phyloP scores from a whole-genome alignment of 2,329 filamentous ascomycete genomes.

The Hysterium pulicare region DNA sequence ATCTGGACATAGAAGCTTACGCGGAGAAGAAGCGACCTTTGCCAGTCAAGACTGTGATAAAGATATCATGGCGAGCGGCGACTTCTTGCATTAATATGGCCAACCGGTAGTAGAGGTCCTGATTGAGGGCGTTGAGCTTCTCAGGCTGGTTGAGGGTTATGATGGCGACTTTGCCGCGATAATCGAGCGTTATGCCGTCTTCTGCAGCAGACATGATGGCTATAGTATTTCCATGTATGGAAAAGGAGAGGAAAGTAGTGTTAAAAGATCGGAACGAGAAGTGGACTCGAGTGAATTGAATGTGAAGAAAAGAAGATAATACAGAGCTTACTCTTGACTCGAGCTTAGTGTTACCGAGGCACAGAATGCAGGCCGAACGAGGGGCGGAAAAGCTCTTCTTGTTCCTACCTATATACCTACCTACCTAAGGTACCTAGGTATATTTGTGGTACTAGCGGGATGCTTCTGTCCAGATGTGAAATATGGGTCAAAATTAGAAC shows the following conservation, averaged over 20 bases:
- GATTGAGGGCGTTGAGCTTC: slow-evolving; percentile 81
- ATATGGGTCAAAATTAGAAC: no score
- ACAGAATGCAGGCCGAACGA: slow-evolving; percentile 25
- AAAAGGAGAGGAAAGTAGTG: no score
- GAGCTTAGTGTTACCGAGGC: slow-evolving; percentile 1
- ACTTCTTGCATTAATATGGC: slow-evolving; percentile 72
- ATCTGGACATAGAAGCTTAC: slow-evolving; percentile 55
- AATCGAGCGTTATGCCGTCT: slow-evolving; percentile 57
- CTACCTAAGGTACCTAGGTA: no score
- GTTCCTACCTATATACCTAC: neutral
- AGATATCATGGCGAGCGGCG: slow-evolving; percentile 73
- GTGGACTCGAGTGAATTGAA: no score
- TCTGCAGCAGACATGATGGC: slow-evolving; percentile 37
- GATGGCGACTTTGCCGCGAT: slow-evolving; percentile 69
- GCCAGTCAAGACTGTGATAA: slow-evolving; percentile 78
- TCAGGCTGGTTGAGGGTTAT: slow-evolving; percentile 81
- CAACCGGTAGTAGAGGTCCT: slow-evolving; percentile 73
- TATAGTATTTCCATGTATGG: neutral
- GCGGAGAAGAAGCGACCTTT: slow-evolving; percentile 83
- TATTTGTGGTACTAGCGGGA: no score
- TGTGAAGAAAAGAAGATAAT: no score
- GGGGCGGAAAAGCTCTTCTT: neutral
- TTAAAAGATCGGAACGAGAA: no score
- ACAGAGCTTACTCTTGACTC: neutral
- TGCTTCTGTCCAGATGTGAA: no score